Evolutionary conservation across 108 stramenopile genomes (phyloP).

Genomic region (Skeletonema menzelii): DNA sequence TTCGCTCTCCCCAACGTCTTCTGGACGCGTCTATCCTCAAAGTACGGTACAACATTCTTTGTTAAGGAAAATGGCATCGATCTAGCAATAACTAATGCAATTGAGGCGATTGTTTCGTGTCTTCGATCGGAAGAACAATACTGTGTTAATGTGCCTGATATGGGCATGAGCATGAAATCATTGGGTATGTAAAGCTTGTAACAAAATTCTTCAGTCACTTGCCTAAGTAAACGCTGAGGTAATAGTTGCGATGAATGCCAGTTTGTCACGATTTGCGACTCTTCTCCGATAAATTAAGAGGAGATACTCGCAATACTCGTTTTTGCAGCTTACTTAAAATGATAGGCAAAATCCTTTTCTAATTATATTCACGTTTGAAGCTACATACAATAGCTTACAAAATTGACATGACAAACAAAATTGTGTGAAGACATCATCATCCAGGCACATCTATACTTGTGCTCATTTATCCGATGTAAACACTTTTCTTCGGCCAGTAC

Average conservation of each 20-base stretch:
- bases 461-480: not conserved
- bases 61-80: constrained; percentile 88
- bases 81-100: constrained; percentile 76
- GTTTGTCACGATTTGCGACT: not conserved
- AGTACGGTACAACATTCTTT: constrained; percentile 85
- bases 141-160: constrained; percentile 77
- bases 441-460: not conserved
- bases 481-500: not conserved
- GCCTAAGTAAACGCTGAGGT: too few relatives aligned
- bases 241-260: too few relatives aligned
- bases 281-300: not conserved
- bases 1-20: constrained; percentile 86
- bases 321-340: too few relatives aligned
- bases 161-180: constrained; percentile 65
- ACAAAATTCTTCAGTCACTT: too few relatives aligned
- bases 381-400: too few relatives aligned
- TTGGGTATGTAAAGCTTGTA: constrained; percentile 50
- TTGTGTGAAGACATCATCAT: not conserved
- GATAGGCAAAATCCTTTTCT: too few relatives aligned
- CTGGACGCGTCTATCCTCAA: constrained; percentile 78
- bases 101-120: constrained; percentile 80
- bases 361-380: not conserved
- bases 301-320: not conserved
- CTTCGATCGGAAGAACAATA: constrained; percentile 82
- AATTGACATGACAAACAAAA: not conserved